phyloP scores from a whole-genome alignment of 768 basidiomycete genomes.

The Leccinum broughii region DNA sequence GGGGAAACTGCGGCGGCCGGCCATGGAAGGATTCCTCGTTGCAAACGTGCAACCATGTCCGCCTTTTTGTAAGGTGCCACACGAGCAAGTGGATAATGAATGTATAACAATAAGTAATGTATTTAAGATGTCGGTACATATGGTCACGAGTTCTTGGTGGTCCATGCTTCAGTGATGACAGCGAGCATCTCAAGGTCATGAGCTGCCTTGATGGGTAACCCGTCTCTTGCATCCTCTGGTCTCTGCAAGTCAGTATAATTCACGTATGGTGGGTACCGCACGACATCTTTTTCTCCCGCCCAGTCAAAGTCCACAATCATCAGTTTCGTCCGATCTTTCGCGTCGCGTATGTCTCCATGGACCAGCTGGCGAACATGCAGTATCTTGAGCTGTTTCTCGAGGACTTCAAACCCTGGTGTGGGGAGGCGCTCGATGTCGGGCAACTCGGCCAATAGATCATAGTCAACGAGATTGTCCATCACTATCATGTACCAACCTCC shows the following conservation, averaged over 20 bases:
- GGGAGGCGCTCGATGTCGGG: neutral
- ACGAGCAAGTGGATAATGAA: no score
- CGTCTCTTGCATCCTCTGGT: no score
- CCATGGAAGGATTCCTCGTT: no score
- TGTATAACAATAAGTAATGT: no score
- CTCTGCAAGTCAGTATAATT: neutral
- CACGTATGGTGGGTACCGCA: neutral
- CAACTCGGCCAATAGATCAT: neutral
- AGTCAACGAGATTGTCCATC: neutral
- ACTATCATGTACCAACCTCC: neutral
- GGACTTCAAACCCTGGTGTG: neutral
- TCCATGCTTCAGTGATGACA: no score
- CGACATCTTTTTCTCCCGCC: neutral
- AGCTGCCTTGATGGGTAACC: no score
- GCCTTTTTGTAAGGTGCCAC: neutral
- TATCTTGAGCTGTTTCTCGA: neutral
- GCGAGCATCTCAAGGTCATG: no score
- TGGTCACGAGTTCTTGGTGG: no score
- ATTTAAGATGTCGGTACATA: no score
- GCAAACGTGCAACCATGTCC: no score
- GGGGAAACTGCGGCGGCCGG: no score
- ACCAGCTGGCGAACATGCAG: neutral
- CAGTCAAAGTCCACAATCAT: neutral
- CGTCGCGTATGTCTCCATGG: neutral
- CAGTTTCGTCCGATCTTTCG: neutral